Base-by-base conservation (phyloP, 306 rosid genomes). In the Cucumis cinereus region DNA sequence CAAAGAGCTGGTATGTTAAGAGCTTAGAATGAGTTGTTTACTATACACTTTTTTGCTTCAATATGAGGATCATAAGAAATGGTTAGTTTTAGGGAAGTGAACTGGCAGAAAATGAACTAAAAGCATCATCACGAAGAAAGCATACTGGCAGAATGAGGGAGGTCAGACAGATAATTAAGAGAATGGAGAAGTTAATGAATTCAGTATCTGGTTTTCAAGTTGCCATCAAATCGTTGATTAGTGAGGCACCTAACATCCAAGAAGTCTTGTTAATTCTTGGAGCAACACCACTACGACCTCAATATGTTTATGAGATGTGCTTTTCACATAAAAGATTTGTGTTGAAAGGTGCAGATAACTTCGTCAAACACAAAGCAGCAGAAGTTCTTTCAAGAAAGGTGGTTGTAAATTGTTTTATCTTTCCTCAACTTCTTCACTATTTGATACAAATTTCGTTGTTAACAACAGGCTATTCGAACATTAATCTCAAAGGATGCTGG, bases 301-400 rank as follows among this genome's bases (percentile, higher is more conserved):
- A 79, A 57, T 79, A 85, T 58, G 87, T 89, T 71, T 94, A 89
- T 52, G 88, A 78, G 69, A 62, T 94, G 80, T 78, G 84, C 82
- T 91, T 90, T 79, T 79, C 84, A 6, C 67, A 73, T 55, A 84
- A 78, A 69, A 70, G 54, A 38, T 76, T 41, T 77, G 68, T 50
- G 64, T 49, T 83, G 60, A 30, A 60, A 19, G 85, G 16, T 10
- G 77, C 70, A 17, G 81, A 73, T 75, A 88, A 89, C 80, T 94
- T 94, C 69, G 63, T 67, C 33, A 85, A 91, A 78, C 92, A 81
- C 82, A 91, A 84, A 84, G 85, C 82, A 28, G 95, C 93, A 1
- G 92, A 90, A 20, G 85, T 61, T 80, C 90, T 94, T 86, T 89
- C 92, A 22, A 91, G 84, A 85, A 91, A 90, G 96, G 96, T 92